Conservation (phyloP, 805 yeast genomes). For the Henningerozyma blattae region DNA sequence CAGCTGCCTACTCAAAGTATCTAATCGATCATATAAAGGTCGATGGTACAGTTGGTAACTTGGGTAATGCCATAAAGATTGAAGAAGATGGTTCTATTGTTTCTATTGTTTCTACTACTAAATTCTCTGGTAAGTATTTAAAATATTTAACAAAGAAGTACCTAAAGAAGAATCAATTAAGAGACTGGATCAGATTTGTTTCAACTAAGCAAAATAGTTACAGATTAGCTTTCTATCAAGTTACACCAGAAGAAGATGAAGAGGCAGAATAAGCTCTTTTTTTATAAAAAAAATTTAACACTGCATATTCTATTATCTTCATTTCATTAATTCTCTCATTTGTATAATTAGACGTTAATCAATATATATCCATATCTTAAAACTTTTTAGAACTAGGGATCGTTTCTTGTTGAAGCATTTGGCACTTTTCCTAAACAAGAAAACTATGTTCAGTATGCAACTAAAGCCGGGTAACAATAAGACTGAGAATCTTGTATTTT, state of each 20-base stretch:
- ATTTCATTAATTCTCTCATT: too few relatives aligned
- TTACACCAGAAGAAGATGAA: slow-evolving; percentile 90
- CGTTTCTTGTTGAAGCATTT: too few relatives aligned
- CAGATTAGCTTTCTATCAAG: slow-evolving; percentile 98
- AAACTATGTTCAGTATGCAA: too few relatives aligned
- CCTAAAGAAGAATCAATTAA: slow-evolving; percentile 99
- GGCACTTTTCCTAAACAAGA: too few relatives aligned
- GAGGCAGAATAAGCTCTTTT: slow-evolving; percentile 78
- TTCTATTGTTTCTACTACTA: slow-evolving; percentile 78
- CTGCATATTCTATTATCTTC: too few relatives aligned
- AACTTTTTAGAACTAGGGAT: too few relatives aligned
- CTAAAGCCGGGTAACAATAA: too few relatives aligned
- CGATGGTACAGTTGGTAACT: slow-evolving; percentile 92
- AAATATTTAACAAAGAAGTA: slow-evolving; percentile 99
- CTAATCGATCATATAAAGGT: slow-evolving; percentile 98
- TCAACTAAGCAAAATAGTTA: slow-evolving; percentile 90
- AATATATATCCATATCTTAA: too few relatives aligned
- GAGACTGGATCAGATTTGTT: slow-evolving; percentile 99
- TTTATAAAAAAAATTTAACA: too few relatives aligned
- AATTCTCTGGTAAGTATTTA: slow-evolving; percentile 99
- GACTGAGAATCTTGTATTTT: too few relatives aligned
- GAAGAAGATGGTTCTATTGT: slow-evolving; percentile 82
- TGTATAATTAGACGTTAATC: too few relatives aligned
- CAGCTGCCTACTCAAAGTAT: slow-evolving; percentile 95
- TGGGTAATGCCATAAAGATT: slow-evolving; percentile 88